phyloP scores from a whole-genome alignment of 2,329 filamentous ascomycete genomes.

The Fusarium subtropicale region DNA sequence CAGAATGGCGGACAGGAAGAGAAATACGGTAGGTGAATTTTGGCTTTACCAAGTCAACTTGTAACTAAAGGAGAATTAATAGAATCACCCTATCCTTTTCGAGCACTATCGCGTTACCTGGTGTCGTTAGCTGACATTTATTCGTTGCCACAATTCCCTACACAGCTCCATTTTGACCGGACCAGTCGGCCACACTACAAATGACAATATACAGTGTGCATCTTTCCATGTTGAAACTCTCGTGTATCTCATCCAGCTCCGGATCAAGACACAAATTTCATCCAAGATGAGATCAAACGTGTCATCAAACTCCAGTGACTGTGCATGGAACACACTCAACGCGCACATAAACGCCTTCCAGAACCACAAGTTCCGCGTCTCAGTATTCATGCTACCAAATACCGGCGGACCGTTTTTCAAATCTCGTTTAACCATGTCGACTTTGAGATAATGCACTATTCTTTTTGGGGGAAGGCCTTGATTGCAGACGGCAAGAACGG shows the following conservation, averaged over 20 bases:
- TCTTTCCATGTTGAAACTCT: background rate
- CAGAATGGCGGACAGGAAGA: too few relatives aligned
- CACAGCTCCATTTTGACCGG: background rate
- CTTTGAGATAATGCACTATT: background rate
- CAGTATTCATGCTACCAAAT: background rate
- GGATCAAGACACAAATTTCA: background rate
- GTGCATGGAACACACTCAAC: background rate
- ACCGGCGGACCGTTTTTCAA: background rate
- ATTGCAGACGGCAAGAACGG: background rate
- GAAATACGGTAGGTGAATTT: too few relatives aligned
- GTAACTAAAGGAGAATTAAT: background rate
- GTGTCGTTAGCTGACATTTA: background rate
- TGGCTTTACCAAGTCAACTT: background rate
- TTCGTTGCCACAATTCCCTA: background rate
- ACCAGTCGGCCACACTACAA: fast-evolving
- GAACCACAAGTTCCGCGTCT: background rate
- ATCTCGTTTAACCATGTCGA: background rate
- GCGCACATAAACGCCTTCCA: background rate
- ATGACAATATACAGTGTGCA: background rate
- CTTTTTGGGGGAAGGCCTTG: background rate
- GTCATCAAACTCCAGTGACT: background rate
- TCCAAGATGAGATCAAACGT: background rate
- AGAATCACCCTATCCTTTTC: background rate
- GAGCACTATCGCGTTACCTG: fast-evolving
- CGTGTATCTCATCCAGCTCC: background rate